Evolutionary conservation across 805 yeast genomes (phyloP), one percentile per base, ranked within the genome.

Genomic region (Ogataea wickerhamii): DNA sequence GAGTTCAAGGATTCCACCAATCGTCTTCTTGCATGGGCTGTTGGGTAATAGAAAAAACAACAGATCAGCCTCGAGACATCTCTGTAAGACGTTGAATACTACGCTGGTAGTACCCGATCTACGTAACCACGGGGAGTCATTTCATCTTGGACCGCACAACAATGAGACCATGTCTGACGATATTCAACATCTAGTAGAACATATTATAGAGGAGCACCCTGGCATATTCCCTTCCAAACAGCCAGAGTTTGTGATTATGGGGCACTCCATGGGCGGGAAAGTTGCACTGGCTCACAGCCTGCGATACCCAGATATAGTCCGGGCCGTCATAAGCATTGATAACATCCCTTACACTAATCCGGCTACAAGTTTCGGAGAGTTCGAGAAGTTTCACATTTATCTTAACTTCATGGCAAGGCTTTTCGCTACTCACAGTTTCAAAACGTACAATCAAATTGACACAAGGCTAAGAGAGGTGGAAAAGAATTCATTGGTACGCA

Each of bases 211-310:
- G 2, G 28, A 32, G n/a, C 31, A 48, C 18, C 41, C 47, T 3
- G 38, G 40, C 7, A 16, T 29, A 8, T 39, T 42, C 18, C 29
- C 43, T 55, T 70, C 83, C 10, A 13, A 13, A 18, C 12, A 7
- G n/a, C 66, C 69, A 36, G 78, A 80, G 1, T 73, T 82, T 13
- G 49, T 83, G 16, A 58, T 83, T 14, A 46, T 63, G 37, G 94
- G 94, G 1, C 93, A 84, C 56, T 83, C 91, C 0, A 82, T 85
- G 93, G 98, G 98, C 4, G 98, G 95, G 3, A 89, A 93, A 55
- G 74, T 88, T 0, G 96, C 84, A 11, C 87, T 93, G 96, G 82
- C 87, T 0, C 70, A 83, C 18, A 83, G 87, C 0, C 61, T 93
- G 37, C 64, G 84, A 36, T 67, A 74, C 26, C 91, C 91, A 0